Percentiles rank a stretch among this genome's conserved stretches.
These are phyloP conservation scores for Naegleria fowleri DNA, from an alignment of 208 protist species.

Conservation along the genomic window DNA sequence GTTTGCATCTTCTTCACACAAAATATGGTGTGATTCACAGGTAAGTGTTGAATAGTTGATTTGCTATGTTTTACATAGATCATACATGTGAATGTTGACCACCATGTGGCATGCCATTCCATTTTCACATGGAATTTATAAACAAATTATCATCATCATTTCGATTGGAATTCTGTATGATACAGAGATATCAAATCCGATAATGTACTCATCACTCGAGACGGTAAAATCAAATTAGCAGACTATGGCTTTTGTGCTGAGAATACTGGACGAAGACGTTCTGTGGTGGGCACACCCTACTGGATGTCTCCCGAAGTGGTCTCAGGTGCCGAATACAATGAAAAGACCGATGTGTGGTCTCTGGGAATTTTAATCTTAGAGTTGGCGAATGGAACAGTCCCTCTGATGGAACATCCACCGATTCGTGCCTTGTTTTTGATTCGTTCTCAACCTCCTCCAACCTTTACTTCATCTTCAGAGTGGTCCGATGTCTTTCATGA, in stretches of 20 bases:
- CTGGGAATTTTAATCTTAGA: slow-evolving; percentile 58
- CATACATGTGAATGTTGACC: not conserved
- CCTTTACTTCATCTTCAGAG: not conserved
- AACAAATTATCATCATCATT: too few species aligned
- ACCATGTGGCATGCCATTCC: slow-evolving; percentile 35
- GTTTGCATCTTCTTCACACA: not conserved
- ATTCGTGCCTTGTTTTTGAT: slow-evolving; percentile 1
- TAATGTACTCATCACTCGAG: slow-evolving; percentile 45
- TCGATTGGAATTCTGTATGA: too few species aligned
- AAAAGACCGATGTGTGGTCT: slow-evolving; percentile 55
- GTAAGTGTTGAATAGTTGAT: too few species aligned
- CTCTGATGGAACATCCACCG: slow-evolving; percentile 6
- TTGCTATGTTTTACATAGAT: too few species aligned
- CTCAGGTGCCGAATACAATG: slow-evolving; percentile 44
- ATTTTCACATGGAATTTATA: slow-evolving; percentile 53
- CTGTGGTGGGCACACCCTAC: slow-evolving; percentile 51
- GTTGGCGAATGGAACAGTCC: slow-evolving; percentile 49
- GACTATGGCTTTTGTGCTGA: slow-evolving; percentile 37
- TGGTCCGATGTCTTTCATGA: slow-evolving; percentile 28
- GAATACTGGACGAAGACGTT: slow-evolving; percentile 37
- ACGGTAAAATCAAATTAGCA: slow-evolving; percentile 44
- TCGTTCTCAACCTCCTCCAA: not conserved
- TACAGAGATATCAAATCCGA: slow-evolving; percentile 36
- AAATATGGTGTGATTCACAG: slow-evolving; percentile 7
- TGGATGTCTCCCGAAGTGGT: slow-evolving; percentile 57